Conservation (phyloP, 768 basidiomycete genomes). For the Leccinum variicolor region DNA sequence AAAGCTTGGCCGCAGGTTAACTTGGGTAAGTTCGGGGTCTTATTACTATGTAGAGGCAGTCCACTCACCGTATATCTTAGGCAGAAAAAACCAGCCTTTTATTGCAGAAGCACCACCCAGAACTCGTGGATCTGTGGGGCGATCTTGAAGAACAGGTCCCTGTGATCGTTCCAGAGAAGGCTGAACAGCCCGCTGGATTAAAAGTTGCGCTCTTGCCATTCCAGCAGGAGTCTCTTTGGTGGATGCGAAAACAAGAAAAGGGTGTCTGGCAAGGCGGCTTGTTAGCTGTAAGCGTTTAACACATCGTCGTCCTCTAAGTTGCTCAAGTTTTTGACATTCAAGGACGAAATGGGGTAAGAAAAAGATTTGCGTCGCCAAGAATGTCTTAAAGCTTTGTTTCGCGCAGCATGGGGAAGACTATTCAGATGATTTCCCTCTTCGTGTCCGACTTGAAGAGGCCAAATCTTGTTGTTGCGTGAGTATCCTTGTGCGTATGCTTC, state of each 20-base stretch:
- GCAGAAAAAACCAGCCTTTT: constrained; percentile 68
- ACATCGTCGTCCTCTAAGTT: neutral
- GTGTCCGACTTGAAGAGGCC: constrained; percentile 75
- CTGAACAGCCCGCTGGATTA: constrained; percentile 77
- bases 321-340: constrained; percentile 8
- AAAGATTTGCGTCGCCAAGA: neutral
- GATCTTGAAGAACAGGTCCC: constrained; percentile 66
- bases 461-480: constrained; percentile 89
- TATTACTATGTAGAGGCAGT: constrained; percentile 6
- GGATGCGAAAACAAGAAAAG: constrained; percentile 95
- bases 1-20: constrained; percentile 72
- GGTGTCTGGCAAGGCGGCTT: constrained; percentile 88
- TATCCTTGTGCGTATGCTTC: constrained; percentile 6
- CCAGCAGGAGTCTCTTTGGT: constrained; percentile 90
- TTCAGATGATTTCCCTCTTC: constrained; percentile 91
- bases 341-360: constrained; percentile 91
- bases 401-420: constrained; percentile 87
- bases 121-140: constrained; percentile 84
- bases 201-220: constrained; percentile 89
- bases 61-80: constrained; percentile 37
- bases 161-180: constrained; percentile 61
- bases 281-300: constrained; percentile 63
- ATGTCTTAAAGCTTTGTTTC: constrained; percentile 8
- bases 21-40: constrained; percentile 46
- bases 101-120: constrained; percentile 69